These are phyloP conservation scores for Ormosia semicastrata DNA, from an alignment of 306 rosid genomes.

Conservation along the genomic window DNA sequence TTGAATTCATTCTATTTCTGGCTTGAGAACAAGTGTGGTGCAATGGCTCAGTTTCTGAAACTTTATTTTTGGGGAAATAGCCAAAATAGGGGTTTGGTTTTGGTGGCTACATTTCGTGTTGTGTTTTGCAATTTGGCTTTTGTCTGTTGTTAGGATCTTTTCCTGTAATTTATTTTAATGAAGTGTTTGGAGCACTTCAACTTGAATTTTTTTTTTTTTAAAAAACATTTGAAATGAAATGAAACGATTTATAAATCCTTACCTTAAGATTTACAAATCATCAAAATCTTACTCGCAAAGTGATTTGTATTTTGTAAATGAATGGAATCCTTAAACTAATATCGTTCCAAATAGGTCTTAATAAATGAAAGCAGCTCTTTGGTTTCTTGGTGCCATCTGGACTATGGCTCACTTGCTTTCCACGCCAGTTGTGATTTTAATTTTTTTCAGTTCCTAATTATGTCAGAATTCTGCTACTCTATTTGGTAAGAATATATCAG, in stretches of 20 bases:
- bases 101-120: background rate
- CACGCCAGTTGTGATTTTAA: conserved; percentile 4
- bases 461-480: background rate
- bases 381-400: conserved; percentile 15
- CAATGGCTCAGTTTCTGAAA: background rate
- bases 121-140: background rate
- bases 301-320: conserved; percentile 6
- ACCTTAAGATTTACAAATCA: background rate
- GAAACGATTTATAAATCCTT: conserved; percentile 1
- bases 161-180: background rate
- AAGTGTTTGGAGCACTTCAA: background rate
- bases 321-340: background rate
- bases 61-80: background rate
- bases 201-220: background rate
- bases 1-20: conserved; percentile 1
- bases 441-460: background rate
- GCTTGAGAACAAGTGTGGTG: background rate
- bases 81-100: background rate
- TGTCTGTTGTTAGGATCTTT: background rate
- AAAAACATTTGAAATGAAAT: background rate
- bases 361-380: conserved; percentile 1
- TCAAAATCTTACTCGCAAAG: background rate
- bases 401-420: conserved; percentile 6
- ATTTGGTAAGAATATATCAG: background rate
- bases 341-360: background rate